Evolutionary conservation across 2,329 filamentous ascomycete species (phyloP).

Genomic region (Cladosporium cucumerinum): DNA sequence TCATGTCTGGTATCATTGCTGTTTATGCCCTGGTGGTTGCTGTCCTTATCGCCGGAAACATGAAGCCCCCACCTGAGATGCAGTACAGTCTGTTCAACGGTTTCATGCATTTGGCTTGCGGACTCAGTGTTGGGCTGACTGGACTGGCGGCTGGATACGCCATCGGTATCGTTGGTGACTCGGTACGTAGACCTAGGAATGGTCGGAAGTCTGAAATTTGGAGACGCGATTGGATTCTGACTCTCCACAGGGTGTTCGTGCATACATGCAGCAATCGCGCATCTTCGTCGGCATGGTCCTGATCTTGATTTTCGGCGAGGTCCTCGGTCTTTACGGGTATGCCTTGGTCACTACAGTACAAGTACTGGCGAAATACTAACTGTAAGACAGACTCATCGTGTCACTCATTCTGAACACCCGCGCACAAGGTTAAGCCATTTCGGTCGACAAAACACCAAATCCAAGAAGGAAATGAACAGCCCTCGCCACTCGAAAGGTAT

Average conservation of each 20-base stretch:
- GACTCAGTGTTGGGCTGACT: slow-evolving; percentile 85
- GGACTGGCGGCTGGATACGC: slow-evolving; percentile 93
- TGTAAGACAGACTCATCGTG: slow-evolving; percentile 70
- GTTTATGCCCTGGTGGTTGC: slow-evolving; percentile 97
- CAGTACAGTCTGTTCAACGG: slow-evolving; percentile 85
- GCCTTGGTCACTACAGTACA: slow-evolving; percentile 31
- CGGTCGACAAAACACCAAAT: neutral
- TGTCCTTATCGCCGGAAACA: slow-evolving; percentile 89
- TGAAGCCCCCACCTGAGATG: slow-evolving; percentile 65
- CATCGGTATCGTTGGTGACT: slow-evolving; percentile 93
- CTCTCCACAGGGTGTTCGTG: slow-evolving; percentile 67
- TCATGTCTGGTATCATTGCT: slow-evolving; percentile 99
- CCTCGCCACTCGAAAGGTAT: neutral
- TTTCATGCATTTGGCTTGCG: slow-evolving; percentile 90
- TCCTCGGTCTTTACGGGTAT: slow-evolving; percentile 93
- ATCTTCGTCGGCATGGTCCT: slow-evolving; percentile 99
- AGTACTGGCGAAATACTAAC: slow-evolving; percentile 23
- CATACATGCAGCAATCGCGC: slow-evolving; percentile 93
- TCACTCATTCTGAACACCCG: slow-evolving; percentile 84
- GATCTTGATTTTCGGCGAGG: slow-evolving; percentile 97
- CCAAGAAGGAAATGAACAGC: neutral
- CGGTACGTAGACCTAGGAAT: slow-evolving; percentile 49
- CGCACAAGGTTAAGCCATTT: slow-evolving; percentile 25
- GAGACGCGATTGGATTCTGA: neutral
- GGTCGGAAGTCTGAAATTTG: neutral